Percentiles rank a stretch among this genome's conserved stretches.
phyloP scores from a whole-genome alignment of 495 filamentous ascomycete genomes.

The Tuber indicum region DNA sequence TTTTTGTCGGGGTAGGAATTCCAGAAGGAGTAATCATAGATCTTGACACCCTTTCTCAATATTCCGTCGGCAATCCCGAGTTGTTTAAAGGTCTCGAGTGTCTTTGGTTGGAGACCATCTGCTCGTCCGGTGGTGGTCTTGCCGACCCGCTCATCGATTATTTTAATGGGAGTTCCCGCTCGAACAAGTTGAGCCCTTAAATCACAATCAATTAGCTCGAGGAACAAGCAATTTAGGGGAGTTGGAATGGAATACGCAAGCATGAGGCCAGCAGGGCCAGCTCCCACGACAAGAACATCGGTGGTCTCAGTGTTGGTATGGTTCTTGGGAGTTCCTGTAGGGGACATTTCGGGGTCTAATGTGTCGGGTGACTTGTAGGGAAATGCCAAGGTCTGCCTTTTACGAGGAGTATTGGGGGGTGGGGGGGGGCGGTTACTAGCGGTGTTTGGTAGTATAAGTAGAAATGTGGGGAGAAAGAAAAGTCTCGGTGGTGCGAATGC shows the following conservation, averaged over 20 bases:
- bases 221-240: constrained; percentile 8
- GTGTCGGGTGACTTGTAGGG: neutral
- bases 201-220: constrained; percentile 1
- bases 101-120: constrained; percentile 73
- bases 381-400: neutral
- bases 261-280: constrained; percentile 65
- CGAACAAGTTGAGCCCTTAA: constrained; percentile 58
- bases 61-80: constrained; percentile 60
- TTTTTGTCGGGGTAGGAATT: constrained; percentile 54
- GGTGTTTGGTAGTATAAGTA: neutral
- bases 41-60: constrained; percentile 55
- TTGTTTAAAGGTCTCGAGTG: constrained; percentile 66
- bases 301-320: constrained; percentile 40
- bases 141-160: constrained; percentile 65
- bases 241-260: constrained; percentile 49
- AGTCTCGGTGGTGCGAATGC: neutral
- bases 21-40: constrained; percentile 70
- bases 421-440: neutral
- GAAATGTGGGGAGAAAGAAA: neutral
- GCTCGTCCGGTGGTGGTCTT: constrained; percentile 66
- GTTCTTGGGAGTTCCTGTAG: constrained; percentile 24
- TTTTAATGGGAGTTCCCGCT: constrained; percentile 60
- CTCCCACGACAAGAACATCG: constrained; percentile 62
- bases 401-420: neutral
- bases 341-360: constrained; percentile 11